A percentile compares a stretch with the other conserved stretches of the same genome.
Evolutionary conservation across 2,329 filamentous ascomycete genomes (phyloP).

Genomic region (Aspergillus pseudoglaucus): DNA sequence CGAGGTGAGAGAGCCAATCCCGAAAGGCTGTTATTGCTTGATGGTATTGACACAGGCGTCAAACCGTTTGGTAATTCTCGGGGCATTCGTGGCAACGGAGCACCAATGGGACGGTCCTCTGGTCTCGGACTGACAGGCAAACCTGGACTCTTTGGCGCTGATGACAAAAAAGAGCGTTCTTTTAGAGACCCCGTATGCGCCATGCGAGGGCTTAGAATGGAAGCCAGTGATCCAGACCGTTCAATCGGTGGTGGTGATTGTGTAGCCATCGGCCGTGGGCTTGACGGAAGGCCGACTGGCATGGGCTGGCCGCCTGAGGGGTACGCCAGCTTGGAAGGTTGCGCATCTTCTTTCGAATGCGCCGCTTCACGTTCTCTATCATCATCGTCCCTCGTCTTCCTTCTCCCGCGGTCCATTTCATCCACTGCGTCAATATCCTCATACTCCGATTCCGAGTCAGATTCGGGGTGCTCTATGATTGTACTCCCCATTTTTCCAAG

Average conservation of each 20-base stretch:
- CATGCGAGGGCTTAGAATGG: conserved; percentile 24
- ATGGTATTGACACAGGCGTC: conserved; percentile 63
- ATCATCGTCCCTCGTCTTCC: conserved; percentile 82
- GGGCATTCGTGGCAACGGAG: conserved; percentile 53
- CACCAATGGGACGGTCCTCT: conserved; percentile 53
- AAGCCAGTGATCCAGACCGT: conserved; percentile 22
- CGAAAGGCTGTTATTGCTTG: conserved; percentile 43
- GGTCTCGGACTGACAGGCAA: conserved; percentile 57
- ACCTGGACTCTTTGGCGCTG: conserved; percentile 56
- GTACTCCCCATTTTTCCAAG: conserved; percentile 47
- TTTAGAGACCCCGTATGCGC: conserved; percentile 17
- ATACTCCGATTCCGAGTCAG: conserved; percentile 74
- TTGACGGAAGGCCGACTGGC: conserved; percentile 16
- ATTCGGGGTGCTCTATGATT: conserved; percentile 38
- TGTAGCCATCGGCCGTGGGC: conserved; percentile 47
- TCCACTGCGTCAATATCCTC: conserved; percentile 69
- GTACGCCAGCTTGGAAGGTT: conserved; percentile 23
- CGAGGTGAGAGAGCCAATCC: conserved; percentile 62
- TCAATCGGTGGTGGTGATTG: conserved; percentile 21
- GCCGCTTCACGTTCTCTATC: conserved; percentile 70
- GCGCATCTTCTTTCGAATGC: conserved; percentile 57
- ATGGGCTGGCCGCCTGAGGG: conserved; percentile 8
- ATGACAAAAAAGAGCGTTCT: conserved; percentile 37
- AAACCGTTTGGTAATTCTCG: conserved; percentile 44
- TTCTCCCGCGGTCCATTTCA: conserved; percentile 63